Percentiles rank a stretch among this genome's conserved stretches.
Conservation (phyloP, 1,139 yeast genomes). For the Yamadazyma trypodendri region DNA sequence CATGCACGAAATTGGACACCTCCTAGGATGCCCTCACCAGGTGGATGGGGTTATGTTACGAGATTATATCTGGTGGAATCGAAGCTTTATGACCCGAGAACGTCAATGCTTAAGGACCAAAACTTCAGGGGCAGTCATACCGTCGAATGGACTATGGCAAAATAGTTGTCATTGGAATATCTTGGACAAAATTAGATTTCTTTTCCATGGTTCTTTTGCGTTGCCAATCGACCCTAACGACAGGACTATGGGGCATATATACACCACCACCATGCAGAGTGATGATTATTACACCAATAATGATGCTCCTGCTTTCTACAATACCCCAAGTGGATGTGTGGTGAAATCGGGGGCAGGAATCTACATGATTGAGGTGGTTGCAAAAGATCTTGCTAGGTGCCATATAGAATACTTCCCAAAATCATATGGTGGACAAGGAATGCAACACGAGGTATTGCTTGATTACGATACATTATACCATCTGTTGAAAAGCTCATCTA, state of each 20-base stretch:
- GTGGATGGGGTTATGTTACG: slow-evolving; percentile 87
- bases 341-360: slow-evolving; percentile 64
- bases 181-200: slow-evolving; percentile 71
- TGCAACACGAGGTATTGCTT: slow-evolving; percentile 50
- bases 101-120: slow-evolving; percentile 48
- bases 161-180: slow-evolving; percentile 77
- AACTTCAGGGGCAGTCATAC: slow-evolving; percentile 42
- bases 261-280: slow-evolving; percentile 23
- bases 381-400: slow-evolving; percentile 63
- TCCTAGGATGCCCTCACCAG: slow-evolving; percentile 90
- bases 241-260: slow-evolving; percentile 26
- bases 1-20: slow-evolving; percentile 93
- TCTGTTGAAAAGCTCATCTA: slow-evolving; percentile 27
- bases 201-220: slow-evolving; percentile 77
- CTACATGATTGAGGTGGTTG: slow-evolving; percentile 64
- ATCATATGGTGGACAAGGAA: slow-evolving; percentile 57
- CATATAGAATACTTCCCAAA: slow-evolving; percentile 60
- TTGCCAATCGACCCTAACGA: slow-evolving; percentile 56
- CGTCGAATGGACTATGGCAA: slow-evolving; percentile 56
- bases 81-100: slow-evolving; percentile 76
- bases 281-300: slow-evolving; percentile 20
- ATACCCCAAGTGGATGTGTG: slow-evolving; percentile 41
- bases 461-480: slow-evolving; percentile 47
- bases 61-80: slow-evolving; percentile 76
- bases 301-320: slow-evolving; percentile 26